A percentile compares a stretch with the other conserved stretches of the same genome.
Evolutionary conservation across 306 rosid genomes (phyloP).

Genomic region (Quercus engelmannii): DNA sequence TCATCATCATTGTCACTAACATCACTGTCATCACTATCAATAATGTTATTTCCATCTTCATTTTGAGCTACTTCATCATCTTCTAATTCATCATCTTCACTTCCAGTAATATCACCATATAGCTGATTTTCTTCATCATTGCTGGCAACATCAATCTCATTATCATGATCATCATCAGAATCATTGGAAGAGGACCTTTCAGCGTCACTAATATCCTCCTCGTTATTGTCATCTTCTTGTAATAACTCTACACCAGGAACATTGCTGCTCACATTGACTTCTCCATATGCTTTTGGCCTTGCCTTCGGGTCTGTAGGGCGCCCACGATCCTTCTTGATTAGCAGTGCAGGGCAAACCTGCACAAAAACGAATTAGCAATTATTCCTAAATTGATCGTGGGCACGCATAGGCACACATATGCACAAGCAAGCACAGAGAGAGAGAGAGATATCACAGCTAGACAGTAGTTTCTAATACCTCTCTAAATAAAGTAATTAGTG

Average conservation of each 20-base stretch:
- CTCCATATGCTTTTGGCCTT: constrained; percentile 85
- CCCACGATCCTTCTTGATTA: constrained; percentile 92
- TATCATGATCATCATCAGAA: constrained; percentile 45
- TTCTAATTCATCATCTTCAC: constrained; percentile 38
- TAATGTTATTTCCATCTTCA: constrained; percentile 23
- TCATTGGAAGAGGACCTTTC: constrained; percentile 32
- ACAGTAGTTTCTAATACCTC: constrained; percentile 42
- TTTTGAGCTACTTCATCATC: constrained; percentile 31
- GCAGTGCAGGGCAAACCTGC: constrained; percentile 85
- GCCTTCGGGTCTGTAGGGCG: constrained; percentile 65
- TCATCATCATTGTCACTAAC: constrained; percentile 24
- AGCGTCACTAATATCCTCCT: constrained; percentile 30
- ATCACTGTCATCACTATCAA: constrained; percentile 20
- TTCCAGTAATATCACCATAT: constrained; percentile 30
- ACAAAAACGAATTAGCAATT: constrained; percentile 14
- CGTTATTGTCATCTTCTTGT: constrained; percentile 28
- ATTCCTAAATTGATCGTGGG: neutral
- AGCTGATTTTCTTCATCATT: constrained; percentile 43
- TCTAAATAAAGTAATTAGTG: constrained; percentile 78
- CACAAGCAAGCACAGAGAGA: neutral
- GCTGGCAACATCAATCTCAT: constrained; percentile 33
- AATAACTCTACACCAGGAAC: constrained; percentile 80
- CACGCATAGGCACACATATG: neutral
- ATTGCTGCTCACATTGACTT: constrained; percentile 45
- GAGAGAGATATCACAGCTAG: neutral